A percentile compares a stretch with the other conserved stretches of the same genome.
Evolutionary conservation across 352 stramenopile species (phyloP).

Genomic region (Lagenidium giganteum): DNA sequence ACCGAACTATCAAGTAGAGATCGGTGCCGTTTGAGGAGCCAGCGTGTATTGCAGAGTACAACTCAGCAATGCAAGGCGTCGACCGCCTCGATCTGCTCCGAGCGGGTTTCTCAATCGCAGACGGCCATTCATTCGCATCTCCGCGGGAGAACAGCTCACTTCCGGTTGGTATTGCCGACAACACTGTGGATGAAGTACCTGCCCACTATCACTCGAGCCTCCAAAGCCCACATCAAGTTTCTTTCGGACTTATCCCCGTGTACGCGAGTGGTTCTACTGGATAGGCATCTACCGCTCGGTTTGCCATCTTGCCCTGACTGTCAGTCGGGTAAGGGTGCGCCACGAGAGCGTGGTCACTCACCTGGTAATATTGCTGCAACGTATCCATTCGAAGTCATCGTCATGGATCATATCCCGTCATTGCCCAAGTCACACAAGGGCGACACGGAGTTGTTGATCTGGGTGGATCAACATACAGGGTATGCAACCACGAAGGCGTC

Average conservation of each 20-base stretch:
- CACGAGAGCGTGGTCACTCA: constrained; percentile 2
- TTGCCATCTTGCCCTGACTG: constrained; percentile 5
- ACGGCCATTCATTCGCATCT: constrained; percentile 20
- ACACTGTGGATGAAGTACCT: too few relatives aligned
- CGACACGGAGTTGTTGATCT: constrained; percentile 10
- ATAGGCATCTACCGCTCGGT: not conserved
- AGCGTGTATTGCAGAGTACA: constrained; percentile 19
- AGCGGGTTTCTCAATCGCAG: constrained; percentile 14
- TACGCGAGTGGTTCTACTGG: constrained; percentile 5
- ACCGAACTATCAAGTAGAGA: constrained; percentile 5
- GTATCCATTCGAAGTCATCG: constrained; percentile 10
- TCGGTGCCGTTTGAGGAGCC: constrained; percentile 17
- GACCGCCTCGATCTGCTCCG: constrained; percentile 26
- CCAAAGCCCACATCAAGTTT: too few relatives aligned
- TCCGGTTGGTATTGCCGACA: too few relatives aligned
- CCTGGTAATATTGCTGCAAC: constrained; percentile 8
- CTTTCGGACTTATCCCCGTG: constrained; percentile 2
- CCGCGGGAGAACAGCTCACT: too few relatives aligned
- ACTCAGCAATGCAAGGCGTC: constrained; percentile 25
- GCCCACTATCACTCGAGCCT: too few relatives aligned
- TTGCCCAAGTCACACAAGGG: constrained; percentile 7
- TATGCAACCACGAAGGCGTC: constrained; percentile 5
- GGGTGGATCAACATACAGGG: not conserved
- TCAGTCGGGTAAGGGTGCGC: constrained; percentile 4
- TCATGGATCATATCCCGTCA: constrained; percentile 11